Evolutionary conservation across 257 asterid species (phyloP).

Genomic region (Fraxinus cuspidata): DNA sequence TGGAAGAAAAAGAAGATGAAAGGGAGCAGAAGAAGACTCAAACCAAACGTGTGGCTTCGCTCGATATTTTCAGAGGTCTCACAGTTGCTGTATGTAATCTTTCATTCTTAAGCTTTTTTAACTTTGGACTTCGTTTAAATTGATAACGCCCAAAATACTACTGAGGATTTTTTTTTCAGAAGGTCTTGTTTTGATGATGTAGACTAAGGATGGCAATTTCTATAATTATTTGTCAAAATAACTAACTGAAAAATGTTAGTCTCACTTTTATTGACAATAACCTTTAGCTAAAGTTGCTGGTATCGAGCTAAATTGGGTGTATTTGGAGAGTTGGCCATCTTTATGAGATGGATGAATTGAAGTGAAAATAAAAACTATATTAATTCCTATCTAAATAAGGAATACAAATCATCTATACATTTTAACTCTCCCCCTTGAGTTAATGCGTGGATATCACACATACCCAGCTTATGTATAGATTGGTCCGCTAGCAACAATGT

Average conservation of each 20-base stretch:
- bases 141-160: constrained; percentile 22
- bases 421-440: neutral
- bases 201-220: neutral
- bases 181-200: neutral
- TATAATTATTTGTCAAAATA: neutral
- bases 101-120: neutral
- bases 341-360: too few relatives aligned
- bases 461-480: neutral
- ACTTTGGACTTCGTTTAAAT: neutral
- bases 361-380: too few relatives aligned
- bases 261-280: too few relatives aligned
- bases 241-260: neutral
- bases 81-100: constrained; percentile 56
- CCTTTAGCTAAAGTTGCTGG: too few relatives aligned
- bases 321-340: too few relatives aligned
- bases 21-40: constrained; percentile 19
- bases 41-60: constrained; percentile 66
- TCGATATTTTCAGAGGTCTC: constrained; percentile 77
- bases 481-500: neutral
- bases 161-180: neutral
- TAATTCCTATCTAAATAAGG: too few relatives aligned
- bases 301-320: too few relatives aligned
- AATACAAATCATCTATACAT: too few relatives aligned
- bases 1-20: constrained; percentile 12
- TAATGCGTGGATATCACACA: neutral